Conservation (phyloP, 2,329 filamentous ascomycete species). For the Elsinoe australis region DNA sequence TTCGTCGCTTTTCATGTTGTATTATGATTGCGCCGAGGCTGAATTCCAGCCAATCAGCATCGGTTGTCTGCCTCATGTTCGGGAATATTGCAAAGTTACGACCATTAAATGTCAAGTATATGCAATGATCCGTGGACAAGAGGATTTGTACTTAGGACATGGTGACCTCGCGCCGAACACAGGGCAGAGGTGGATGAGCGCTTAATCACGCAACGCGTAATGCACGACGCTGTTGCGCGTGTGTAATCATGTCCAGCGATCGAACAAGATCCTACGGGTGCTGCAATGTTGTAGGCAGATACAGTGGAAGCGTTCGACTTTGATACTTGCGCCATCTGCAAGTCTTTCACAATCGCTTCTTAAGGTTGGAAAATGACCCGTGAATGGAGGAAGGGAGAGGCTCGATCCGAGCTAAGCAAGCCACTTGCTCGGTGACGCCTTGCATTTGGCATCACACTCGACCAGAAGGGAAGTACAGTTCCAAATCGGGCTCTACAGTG, state of each 20-base stretch:
- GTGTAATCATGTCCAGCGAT: background rate
- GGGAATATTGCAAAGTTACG: background rate
- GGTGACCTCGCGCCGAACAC: too few relatives aligned
- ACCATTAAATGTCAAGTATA: constrained; percentile 1
- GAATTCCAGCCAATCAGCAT: background rate
- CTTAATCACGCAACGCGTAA: constrained; percentile 12
- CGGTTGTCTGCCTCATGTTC: background rate
- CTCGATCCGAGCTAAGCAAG: constrained; percentile 10
- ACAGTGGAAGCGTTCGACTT: too few relatives aligned
- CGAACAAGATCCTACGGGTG: too few relatives aligned
- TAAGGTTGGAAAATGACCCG: too few relatives aligned
- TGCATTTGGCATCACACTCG: constrained; percentile 8
- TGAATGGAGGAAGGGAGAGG: background rate
- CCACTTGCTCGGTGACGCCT: constrained; percentile 6
- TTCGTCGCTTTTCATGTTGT: background rate
- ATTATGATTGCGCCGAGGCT: constrained; percentile 9
- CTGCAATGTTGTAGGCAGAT: too few relatives aligned
- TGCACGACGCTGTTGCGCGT: constrained; percentile 6
- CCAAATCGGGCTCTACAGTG: constrained; percentile 3
- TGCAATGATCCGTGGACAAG: constrained; percentile 4
- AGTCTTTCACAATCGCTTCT: too few relatives aligned
- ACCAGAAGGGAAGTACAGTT: constrained; percentile 6
- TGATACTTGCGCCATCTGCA: too few relatives aligned
- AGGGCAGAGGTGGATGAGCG: constrained; percentile 5
- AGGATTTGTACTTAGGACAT: too few relatives aligned